Evolutionary conservation across 2,329 filamentous ascomycete species (phyloP), one percentile per base, ranked within the genome.

Genomic region (Colletotrichum shisoi): DNA sequence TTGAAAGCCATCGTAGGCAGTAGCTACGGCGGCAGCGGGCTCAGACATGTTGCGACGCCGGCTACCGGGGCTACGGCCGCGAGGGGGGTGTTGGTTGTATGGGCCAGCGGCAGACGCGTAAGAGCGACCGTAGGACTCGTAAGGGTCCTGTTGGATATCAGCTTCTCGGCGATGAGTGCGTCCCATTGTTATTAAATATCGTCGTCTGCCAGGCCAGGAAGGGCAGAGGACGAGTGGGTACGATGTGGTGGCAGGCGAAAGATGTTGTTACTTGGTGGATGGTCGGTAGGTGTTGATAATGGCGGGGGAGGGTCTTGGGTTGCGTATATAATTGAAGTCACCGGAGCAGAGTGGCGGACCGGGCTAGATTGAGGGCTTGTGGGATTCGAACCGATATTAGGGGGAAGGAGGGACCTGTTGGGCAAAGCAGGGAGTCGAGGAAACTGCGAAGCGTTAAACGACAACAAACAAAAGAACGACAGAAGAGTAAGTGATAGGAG

Each of bases 1-100:
- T 51, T 63, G 15, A 13, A 27, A 27, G 24, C 48, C 45, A 9
- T 53, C 54, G 9, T 54, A 54, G 46, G 11, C 57, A 52, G 57
- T 17, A 17, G 57, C 8, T n/a, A 45, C 27, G 39, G 60, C 53
- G 39, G 60, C 53, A 31, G 60, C 60, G 9, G 64, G 48, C 42
- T 67, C 64, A 27, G 64, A 63, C 45, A 42, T 63, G 24, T 63
- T 51, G 46, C 60, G 64, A 44, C 48, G 64, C 21, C 64, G 64
- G 21, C 40, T 54, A n/a, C 53, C 64, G n/a, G 46, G 60, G 19
- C 64, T 67, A 34, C 64, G 64, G 21, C 64, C 60, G 11, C 64
- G 61, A 34, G 60, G 31, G 34, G 60, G 60, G 15, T 51, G 49
- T 39, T 19, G 44, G 31, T 39, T 59, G 27, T 62, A 62, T 3